Conservation (phyloP, 352 stramenopile species). For the Peronospora farinosa region DNA sequence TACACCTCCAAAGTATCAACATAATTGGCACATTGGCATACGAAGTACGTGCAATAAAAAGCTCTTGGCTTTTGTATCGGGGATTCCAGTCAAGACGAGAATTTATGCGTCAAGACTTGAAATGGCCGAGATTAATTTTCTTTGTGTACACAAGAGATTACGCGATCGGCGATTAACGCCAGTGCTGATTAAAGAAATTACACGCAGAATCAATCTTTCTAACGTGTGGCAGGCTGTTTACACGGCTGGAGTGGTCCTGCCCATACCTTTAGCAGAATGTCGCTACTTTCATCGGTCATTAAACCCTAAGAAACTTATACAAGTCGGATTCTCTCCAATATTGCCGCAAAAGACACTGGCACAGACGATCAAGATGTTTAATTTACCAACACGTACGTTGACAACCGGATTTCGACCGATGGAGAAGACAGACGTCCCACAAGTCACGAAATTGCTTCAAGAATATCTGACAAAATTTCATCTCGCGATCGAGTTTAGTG, state of each 20-base stretch:
- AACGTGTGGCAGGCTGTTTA: constrained; percentile 96
- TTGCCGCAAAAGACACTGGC: constrained; percentile 94
- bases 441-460: constrained; percentile 55
- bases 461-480: constrained; percentile 64
- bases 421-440: constrained; percentile 52
- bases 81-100: constrained; percentile 87
- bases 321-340: constrained; percentile 95
- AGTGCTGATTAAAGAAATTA: constrained; percentile 99
- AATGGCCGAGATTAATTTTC: constrained; percentile 98
- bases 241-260: constrained; percentile 97
- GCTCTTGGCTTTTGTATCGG: constrained; percentile 97
- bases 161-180: constrained; percentile 94
- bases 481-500: constrained; percentile 86
- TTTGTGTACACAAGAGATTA: constrained; percentile 99
- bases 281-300: constrained; percentile 97
- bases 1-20: constrained; percentile 89
- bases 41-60: constrained; percentile 67
- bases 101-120: constrained; percentile 54
- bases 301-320: constrained; percentile 98
- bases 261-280: constrained; percentile 91
- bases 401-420: constrained; percentile 57
- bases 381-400: constrained; percentile 55
- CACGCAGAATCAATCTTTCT: constrained; percentile 93
- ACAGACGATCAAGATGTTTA: constrained; percentile 89
- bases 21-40: constrained; percentile 95